Evolutionary conservation across 2,329 filamentous ascomycete genomes (phyloP).

Genomic region (Fusarium avenaceum): DNA sequence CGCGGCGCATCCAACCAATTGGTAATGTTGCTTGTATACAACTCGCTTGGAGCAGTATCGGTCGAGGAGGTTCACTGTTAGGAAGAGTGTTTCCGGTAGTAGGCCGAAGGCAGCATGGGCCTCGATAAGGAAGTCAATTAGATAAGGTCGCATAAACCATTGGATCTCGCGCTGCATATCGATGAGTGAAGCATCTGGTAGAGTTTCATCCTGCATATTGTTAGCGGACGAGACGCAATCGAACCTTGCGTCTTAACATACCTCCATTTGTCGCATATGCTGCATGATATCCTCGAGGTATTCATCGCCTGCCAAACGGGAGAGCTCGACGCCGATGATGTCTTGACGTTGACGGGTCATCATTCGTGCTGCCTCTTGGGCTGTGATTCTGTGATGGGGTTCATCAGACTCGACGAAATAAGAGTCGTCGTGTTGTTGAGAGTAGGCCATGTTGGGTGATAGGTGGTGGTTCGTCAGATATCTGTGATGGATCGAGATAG

Average conservation of each 20-base stretch:
- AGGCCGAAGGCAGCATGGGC: constrained; percentile 95
- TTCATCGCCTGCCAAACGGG: constrained; percentile 85
- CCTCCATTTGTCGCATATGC: constrained; percentile 97
- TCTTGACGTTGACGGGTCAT: constrained; percentile 87
- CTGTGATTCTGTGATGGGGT: constrained; percentile 70
- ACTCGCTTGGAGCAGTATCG: constrained; percentile 98
- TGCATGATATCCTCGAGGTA: constrained; percentile 94
- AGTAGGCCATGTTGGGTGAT: constrained; percentile 62
- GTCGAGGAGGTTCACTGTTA: constrained; percentile 96
- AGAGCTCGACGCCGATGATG: constrained; percentile 89
- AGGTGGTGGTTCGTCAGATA: constrained; percentile 15
- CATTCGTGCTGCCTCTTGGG: constrained; percentile 82
- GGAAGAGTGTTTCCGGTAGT: constrained; percentile 93
- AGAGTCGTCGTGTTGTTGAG: constrained; percentile 58
- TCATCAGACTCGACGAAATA: constrained; percentile 71
- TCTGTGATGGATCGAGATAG: constrained; percentile 37
- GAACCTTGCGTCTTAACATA: constrained; percentile 52
- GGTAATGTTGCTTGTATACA: constrained; percentile 99
- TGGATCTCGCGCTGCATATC: constrained; percentile 99
- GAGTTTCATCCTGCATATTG: constrained; percentile 75
- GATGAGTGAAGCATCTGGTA: constrained; percentile 96
- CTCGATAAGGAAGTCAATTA: constrained; percentile 98
- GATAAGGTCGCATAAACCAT: constrained; percentile 99
- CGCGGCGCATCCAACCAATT: constrained; percentile 95
- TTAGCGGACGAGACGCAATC: constrained; percentile 42